Percentiles rank a stretch among this genome's conserved stretches.
These are phyloP conservation scores for Penicillium sp. DNA, from an alignment of 2,329 filamentous ascomycete species.

Conservation along the genomic window DNA sequence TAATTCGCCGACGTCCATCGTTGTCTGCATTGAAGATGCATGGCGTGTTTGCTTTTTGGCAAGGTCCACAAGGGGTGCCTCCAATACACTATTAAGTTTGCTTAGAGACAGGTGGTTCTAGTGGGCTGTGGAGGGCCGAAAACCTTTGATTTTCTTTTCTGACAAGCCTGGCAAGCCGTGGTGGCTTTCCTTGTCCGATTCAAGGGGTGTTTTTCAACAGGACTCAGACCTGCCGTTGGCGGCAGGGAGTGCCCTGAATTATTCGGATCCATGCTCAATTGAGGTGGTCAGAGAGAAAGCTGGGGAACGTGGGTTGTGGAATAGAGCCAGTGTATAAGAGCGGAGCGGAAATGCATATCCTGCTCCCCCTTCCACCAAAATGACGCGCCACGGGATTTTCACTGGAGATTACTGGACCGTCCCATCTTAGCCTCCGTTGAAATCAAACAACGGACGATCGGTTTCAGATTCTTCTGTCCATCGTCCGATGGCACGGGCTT, in stretches of 20 bases:
- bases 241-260: background rate
- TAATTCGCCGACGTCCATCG: conserved; percentile 15
- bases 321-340: background rate
- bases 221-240: background rate
- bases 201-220: background rate
- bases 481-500: background rate
- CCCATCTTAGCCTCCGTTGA: background rate
- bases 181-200: background rate
- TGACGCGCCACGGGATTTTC: background rate
- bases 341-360: background rate
- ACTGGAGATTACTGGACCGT: background rate
- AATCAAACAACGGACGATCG: background rate
- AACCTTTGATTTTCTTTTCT: conserved; percentile 4
- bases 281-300: background rate
- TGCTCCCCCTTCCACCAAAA: background rate
- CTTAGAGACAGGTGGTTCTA: background rate
- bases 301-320: background rate
- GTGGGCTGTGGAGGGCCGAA: background rate
- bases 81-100: background rate
- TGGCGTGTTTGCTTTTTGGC: conserved; percentile 3
- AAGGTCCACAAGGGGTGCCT: background rate
- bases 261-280: background rate
- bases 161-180: conserved; percentile 1
- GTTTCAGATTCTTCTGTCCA: background rate
- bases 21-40: conserved; percentile 14